A percentile compares a stretch with the other conserved stretches of the same genome.
Evolutionary conservation across 257 asterid species (phyloP).

Genomic region (Primulina eburnea): DNA sequence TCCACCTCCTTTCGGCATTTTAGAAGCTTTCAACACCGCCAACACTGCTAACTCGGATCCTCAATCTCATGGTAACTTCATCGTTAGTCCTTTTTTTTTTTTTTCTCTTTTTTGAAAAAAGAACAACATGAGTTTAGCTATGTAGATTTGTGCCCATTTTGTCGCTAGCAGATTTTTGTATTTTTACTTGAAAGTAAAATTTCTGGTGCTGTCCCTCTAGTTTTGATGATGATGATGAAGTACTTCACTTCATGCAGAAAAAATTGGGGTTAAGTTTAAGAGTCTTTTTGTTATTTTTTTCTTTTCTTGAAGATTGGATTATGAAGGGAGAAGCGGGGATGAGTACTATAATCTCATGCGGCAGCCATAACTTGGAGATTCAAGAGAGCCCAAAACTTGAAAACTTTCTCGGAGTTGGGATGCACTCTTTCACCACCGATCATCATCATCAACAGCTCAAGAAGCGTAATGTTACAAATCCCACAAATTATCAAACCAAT

Average conservation of each 20-base stretch:
- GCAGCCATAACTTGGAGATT: conserved; percentile 30
- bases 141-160: background rate
- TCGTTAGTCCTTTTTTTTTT: background rate
- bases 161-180: background rate
- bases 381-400: conserved; percentile 61
- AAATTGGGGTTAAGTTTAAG: background rate
- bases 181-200: background rate
- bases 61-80: conserved; percentile 42
- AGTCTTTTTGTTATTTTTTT: background rate
- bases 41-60: conserved; percentile 17
- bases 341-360: conserved; percentile 33
- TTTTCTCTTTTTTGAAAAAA: too few relatives aligned
- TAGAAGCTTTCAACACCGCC: conserved; percentile 47
- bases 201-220: background rate
- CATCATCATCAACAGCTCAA: conserved; percentile 24
- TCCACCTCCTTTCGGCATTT: conserved; percentile 43
- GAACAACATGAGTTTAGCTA: background rate
- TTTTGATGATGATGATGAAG: background rate
- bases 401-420: conserved; percentile 52
- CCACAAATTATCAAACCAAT: background rate
- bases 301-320: conserved; percentile 50
- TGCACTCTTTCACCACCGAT: conserved; percentile 26
- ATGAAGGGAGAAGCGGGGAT: conserved; percentile 33
- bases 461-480: conserved; percentile 12
- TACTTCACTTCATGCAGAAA: background rate